These are phyloP conservation scores for Claviceps pazoutovae DNA, from an alignment of 2,329 filamentous ascomycete genomes.

Conservation along the genomic window DNA sequence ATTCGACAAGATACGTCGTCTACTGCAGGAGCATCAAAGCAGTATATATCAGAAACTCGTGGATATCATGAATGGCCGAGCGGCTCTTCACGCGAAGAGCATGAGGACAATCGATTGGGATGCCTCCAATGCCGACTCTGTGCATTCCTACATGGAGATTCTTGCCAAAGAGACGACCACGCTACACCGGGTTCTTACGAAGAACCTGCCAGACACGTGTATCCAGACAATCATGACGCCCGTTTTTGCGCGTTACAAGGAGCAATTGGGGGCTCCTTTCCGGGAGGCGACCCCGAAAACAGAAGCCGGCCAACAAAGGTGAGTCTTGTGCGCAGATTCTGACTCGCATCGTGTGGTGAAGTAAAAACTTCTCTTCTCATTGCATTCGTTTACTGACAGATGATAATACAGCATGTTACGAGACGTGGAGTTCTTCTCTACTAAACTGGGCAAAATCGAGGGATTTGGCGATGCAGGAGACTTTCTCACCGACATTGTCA, in stretches of 20 bases:
- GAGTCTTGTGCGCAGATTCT: conserved; percentile 15
- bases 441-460: conserved; percentile 61
- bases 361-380: background rate
- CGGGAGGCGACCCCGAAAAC: conserved; percentile 50
- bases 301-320: conserved; percentile 58
- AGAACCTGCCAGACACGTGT: conserved; percentile 63
- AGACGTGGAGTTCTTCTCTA: conserved; percentile 61
- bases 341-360: too few species aligned
- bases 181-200: conserved; percentile 68
- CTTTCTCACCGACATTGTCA: conserved; percentile 50
- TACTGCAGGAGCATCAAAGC: conserved; percentile 79
- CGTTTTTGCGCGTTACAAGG: conserved; percentile 70
- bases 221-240: conserved; percentile 74
- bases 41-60: conserved; percentile 87
- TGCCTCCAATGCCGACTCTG: conserved; percentile 22
- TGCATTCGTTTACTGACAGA: background rate
- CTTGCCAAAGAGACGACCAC: conserved; percentile 75
- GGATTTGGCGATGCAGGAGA: conserved; percentile 64
- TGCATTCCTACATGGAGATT: conserved; percentile 72
- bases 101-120: conserved; percentile 71
- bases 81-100: conserved; percentile 56
- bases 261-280: conserved; percentile 63
- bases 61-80: conserved; percentile 77
- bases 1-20: conserved; percentile 73
- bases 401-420: conserved; percentile 48